phyloP scores from a whole-genome alignment of 164 flowering plant genomes.

The Vitis rupestris region DNA sequence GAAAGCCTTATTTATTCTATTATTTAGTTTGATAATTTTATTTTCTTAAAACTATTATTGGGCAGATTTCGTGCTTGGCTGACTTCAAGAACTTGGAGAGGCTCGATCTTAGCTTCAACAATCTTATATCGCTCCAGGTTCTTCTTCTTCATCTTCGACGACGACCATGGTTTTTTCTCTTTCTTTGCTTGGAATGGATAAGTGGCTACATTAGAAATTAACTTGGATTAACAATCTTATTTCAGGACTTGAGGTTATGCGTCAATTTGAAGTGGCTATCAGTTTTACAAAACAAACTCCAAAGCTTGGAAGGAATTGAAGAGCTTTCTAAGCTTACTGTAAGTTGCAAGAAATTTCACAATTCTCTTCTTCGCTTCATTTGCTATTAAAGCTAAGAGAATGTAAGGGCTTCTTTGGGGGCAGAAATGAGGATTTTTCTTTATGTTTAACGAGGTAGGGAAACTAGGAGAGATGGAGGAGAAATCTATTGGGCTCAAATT shows the following conservation, averaged over 20 bases:
- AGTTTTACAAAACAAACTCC: conserved; percentile 70
- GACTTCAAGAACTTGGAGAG: conserved; percentile 70
- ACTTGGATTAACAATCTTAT: background rate
- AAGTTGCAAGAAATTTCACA: conserved; percentile 15
- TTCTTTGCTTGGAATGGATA: background rate
- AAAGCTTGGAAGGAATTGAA: conserved; percentile 79
- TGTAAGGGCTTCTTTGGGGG: no score
- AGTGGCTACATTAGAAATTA: background rate
- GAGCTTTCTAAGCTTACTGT: conserved; percentile 72
- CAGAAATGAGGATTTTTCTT: no score
- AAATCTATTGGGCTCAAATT: no score
- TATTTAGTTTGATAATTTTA: no score
- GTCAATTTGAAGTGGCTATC: conserved; percentile 83
- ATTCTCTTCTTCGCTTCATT: no score
- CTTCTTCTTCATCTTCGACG: background rate
- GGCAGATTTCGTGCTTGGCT: conserved; percentile 67
- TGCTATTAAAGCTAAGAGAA: no score
- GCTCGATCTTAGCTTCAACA: conserved; percentile 78
- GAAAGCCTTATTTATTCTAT: no score
- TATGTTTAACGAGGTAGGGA: no score
- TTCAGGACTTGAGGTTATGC: conserved; percentile 66
- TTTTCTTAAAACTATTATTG: background rate
- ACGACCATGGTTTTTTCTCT: background rate
- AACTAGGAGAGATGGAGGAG: no score
- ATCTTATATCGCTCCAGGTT: conserved; percentile 71